These are phyloP conservation scores for Raffaelea albimanens DNA, from an alignment of 2,329 filamentous ascomycete species.

Conservation along the genomic window DNA sequence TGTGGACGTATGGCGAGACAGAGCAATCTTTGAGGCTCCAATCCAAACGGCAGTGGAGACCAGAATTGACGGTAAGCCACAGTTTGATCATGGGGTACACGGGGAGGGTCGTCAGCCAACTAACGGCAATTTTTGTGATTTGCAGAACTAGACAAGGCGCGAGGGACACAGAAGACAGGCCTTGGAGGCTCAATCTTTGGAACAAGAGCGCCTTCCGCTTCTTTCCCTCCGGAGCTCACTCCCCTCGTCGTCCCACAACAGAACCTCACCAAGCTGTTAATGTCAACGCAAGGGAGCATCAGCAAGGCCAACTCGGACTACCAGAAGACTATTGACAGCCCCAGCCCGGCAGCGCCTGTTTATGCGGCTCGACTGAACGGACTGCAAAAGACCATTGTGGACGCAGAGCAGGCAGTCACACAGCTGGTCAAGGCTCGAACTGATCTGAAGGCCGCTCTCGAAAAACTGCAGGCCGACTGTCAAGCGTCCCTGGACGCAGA, in stretches of 20 bases:
- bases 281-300: slow-evolving; percentile 57
- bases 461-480: slow-evolving; percentile 71
- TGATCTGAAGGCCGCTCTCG: slow-evolving; percentile 67
- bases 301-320: slow-evolving; percentile 72
- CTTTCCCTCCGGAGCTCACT: slow-evolving; percentile 67
- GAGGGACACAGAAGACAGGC: slow-evolving; percentile 40
- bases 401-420: slow-evolving; percentile 78
- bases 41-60: slow-evolving; percentile 76
- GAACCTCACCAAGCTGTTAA: slow-evolving; percentile 61
- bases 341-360: slow-evolving; percentile 70
- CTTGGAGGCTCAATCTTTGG: slow-evolving; percentile 59
- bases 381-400: slow-evolving; percentile 80
- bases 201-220: slow-evolving; percentile 26
- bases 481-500: slow-evolving; percentile 61
- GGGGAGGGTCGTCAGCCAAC: no score
- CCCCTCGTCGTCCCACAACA: slow-evolving; percentile 67
- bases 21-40: slow-evolving; percentile 70
- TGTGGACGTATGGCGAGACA: slow-evolving; percentile 87
- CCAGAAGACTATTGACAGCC: slow-evolving; percentile 53
- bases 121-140: not conserved
- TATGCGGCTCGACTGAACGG: slow-evolving; percentile 84
- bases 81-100: no score
- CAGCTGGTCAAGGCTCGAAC: slow-evolving; percentile 82
- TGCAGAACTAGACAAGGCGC: slow-evolving; percentile 53
- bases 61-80: slow-evolving; percentile 59